Evolutionary conservation across 495 filamentous ascomycete species (phyloP), one percentile per base, ranked within the genome.

Genomic region (Podospora australis): DNA sequence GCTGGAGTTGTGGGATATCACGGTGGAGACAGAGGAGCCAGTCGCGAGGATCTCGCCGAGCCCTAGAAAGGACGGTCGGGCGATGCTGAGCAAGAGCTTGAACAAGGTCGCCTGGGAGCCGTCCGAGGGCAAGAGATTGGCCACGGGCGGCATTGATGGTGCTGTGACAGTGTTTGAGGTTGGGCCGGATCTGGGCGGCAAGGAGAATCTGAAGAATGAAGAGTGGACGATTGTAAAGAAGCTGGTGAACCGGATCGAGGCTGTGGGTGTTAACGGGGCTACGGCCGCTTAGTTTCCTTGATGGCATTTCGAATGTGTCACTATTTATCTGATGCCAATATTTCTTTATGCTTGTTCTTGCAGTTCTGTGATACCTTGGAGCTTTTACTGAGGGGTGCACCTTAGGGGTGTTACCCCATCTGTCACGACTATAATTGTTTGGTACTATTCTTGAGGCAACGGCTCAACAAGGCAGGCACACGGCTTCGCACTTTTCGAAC

Each of bases 41-140:
- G 81, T 88, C 1, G 83, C 83, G 30, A 82, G 81, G 52, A 81
- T 87, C 38, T 74, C 77, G 35, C 90, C 92, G 0, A 80, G 72
- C 51, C 68, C 73, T 8, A 70, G 77, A 25, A 77, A 82, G 63
- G 71, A 79, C 50, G 70, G 78, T 43, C 58, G 78, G 63, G 63
- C 75, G 55, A 74, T 75, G 56, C 68, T 90, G 56, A 82, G 83
- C 54, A 82, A 83, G 64, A 91, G 88, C 55, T 70, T 99, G 53
- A 97, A 96, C 62, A 91, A 88, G 65, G 70, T 95, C 32, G 88
- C 87, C 19, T 99, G 92, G 92, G 92, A 99, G 67, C 75, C 79
- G 54, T 80, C 79, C 44, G 90, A 96, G 66, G 94, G 94, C 21
- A 84, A 84, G 68, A 73, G 85, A 44, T 64, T 96, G 25, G 92